Evolutionary conservation across 1,284 basidiomycete genomes (phyloP), one percentile per base, ranked within the genome.

Genomic region (Ceratorhiza oryzae-sativae): DNA sequence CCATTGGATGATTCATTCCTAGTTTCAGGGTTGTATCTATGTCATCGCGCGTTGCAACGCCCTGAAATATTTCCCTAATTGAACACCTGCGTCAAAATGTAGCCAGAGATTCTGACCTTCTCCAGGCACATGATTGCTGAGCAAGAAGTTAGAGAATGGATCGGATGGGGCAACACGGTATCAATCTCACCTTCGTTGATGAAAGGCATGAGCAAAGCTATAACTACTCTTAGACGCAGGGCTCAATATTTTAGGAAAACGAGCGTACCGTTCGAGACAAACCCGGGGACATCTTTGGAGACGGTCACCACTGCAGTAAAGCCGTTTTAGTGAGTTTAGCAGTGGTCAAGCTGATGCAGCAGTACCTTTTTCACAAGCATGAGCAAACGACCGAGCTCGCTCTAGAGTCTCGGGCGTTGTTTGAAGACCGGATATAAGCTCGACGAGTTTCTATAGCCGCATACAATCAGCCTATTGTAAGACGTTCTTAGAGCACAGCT

Each of bases 1-100:
- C 96, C 94, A 97, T 97, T 0, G 95, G 95, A 78, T 98, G 95
- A 74, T 90, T 92, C 94, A 97, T 98, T 58, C 96, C 97, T 18
- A 97, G 84, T 77, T 90, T 90, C 71, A 98, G 87, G 0, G 94
- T 97, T 76, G 90, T 94, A 82, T 98, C 97, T 75, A 98, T 98
- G 79, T 98, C 95, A 72, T 98, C 95, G 51, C 92, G 88, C 1
- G 93, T 93, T 0, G 95, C 96, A 25, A 91, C 87, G 5, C 95
- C 95, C 88, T 94, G 73, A 48, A 71, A n/a, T n/a, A n/a, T n/a
- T n/a, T n/a, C n/a, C n/a, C n/a, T n/a, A n/a, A n/a, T n/a, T n/a
- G n/a, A n/a, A n/a, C n/a, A n/a, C n/a, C n/a, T n/a, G n/a, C n/a
- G n/a, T n/a, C n/a, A n/a, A n/a, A n/a, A n/a, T 20, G 25, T 18